Base-by-base conservation (phyloP, 2,329 filamentous ascomycete species). In the Hypomyces rosellus region DNA sequence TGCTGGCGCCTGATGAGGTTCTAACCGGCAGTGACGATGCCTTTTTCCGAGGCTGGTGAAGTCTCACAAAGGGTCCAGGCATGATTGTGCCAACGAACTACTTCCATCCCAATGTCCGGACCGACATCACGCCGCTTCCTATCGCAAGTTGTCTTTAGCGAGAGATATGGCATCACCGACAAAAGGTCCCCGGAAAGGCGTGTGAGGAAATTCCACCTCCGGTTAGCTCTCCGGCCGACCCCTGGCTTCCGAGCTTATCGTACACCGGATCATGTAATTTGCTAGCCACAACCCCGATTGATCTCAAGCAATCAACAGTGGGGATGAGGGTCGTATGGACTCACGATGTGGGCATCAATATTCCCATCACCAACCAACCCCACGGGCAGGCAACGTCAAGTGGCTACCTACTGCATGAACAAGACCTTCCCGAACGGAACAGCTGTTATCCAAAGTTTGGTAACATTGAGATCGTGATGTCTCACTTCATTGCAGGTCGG, bases 381-480 rank as follows among this genome's bases (percentile, higher is more conserved):
- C 43, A 39, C 38, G 20, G 37, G 38, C 38, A 34, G 38, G 42
- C 11, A 46, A 34, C 43, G 50, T 41, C n/a, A 48, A 48, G 38
- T 13, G 46, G 46, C 34, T 34, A 34, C 45, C 48, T 42, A 37
- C 38, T 42, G 42, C 38, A 46, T 40, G 13, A 44, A 18, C 14
- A 46, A 46, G 38, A 52, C 51, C 51, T 52, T 49, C 51, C 51
- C 43, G 49, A 52, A 52, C 12, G 12, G 38, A 41, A 18, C 15
- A 22, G n/a, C 38, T 13, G 16, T n/a, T 18, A 18, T 16, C 16
- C 3, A 20, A 16, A 16, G 13, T 16, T 11, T 16, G 12, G 7
- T n/a, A n/a, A 14, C 3, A 20, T 13, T 20, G 11, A 5, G 16
- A 16, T 41, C 38, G 20, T 13, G 13, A 16, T 41, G 38, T 41